Percentiles rank a stretch among this genome's conserved stretches.
Evolutionary conservation across 2,329 filamentous ascomycete genomes (phyloP).

Genomic region (Boeremia exigua): DNA sequence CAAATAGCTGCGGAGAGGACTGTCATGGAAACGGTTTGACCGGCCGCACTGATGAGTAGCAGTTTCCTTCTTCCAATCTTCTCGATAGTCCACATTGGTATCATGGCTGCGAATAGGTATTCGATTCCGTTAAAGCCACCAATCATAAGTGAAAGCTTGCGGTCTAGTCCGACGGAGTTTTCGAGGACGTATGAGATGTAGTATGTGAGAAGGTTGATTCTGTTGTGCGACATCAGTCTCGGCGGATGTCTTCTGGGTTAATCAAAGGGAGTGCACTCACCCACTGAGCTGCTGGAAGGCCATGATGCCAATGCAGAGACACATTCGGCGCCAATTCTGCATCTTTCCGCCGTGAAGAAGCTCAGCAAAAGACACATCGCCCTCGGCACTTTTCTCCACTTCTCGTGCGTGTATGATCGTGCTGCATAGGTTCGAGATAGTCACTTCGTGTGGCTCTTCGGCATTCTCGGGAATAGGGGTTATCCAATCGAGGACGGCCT

Average conservation of each 20-base stretch:
- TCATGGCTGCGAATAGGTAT: background rate
- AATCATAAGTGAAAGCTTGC: background rate
- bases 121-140: no score
- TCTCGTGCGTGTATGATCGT: no score
- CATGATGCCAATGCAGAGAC: no score
- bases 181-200: background rate
- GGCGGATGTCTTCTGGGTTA: no score
- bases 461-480: background rate
- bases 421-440: background rate
- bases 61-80: background rate
- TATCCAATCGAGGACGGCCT: background rate
- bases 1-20: background rate
- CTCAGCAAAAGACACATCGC: no score
- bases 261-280: no score
- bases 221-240: no score
- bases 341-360: no score
- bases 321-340: no score
- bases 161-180: background rate
- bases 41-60: background rate
- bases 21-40: background rate
- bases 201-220: background rate
- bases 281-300: no score
- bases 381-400: no score
- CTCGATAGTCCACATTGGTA: background rate
- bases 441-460: background rate